Base-by-base conservation (phyloP, 805 yeast genomes). In the Barnettozyma siamensis region DNA sequence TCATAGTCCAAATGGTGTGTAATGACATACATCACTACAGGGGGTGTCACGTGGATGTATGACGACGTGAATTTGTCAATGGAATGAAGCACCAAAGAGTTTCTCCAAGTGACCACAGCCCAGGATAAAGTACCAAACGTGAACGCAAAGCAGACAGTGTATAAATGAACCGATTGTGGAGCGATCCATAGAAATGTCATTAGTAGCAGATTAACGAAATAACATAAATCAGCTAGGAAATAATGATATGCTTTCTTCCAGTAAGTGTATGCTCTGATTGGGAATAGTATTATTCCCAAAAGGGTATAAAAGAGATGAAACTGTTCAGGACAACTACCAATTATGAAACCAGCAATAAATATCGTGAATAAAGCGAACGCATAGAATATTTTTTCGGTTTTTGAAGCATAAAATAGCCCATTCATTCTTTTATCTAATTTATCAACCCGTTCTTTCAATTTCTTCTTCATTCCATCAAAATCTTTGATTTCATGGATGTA, bases 101-200 rank as follows among this genome's bases (percentile, higher is more conserved):
- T 91, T 51, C 95, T 72, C 99, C 98, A 91, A 0, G 96, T 86
- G 33, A 91, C 80, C 18, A 91, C 96, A 0, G 97, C 97, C 74
- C 87, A 89, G 6, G 95, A 76, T 42, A 91, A 64, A 0, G 97
- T 87, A 1, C 98, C 99, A 65, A 83, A 80, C 1, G 93, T 74
- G 45, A 91, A 77, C 9, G 96, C 83, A 62, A 86, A 89, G 49
- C 94, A 88, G 3, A 91, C 75, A 13, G 86, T 77, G 63, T 83
- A 91, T 19, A 91, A 67, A 50, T 80, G 74, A 31, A 71, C 69
- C 2, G 95, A 85, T 27, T 69, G 55, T 0, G 99, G 97, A 47
- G 80, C 78, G 5, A 78, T 67, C 98, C 98, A 91, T 26, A 91
- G 72, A 56, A 76, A 91, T 1, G 78, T 48, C 50, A 89, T 53